Evolutionary conservation across 78 protist genomes (phyloP), one percentile per base, ranked within the genome.

Genomic region (Capsaspora owczarzaki): DNA sequence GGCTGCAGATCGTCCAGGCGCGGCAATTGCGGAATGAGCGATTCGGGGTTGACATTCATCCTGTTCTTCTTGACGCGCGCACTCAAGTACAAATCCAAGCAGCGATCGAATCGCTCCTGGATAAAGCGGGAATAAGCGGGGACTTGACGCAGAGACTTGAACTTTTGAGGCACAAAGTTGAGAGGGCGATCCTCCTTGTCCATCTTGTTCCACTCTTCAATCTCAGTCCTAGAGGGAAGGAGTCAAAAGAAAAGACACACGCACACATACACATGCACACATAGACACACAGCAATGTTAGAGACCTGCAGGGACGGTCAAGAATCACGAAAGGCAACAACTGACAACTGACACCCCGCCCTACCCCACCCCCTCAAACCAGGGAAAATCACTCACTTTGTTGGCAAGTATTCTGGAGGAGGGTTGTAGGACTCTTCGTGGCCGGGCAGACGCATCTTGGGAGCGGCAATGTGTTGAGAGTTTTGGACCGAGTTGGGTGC

Each of bases 21-120:
- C 38, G 99, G 99, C 38, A 96, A 87, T 25, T 85, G 76, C 8
- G 99, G 99, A 14, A 93, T 43, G n/a, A 86, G 86, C 29, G 43
- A 0, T 43, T 84, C 81, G 38, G 93, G 90, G 79, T 85, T 83
- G 37, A 86, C 66, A 68, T 79, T 23, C 61, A 61, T 72, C 37
- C 77, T 8, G 20, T 20, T 6, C 43, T 35, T 20, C 37, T 80
- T 88, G 31, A 51, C 44, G 49, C 98, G 87, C 29, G 98, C 94
- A 83, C 96, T 91, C 19, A 94, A 84, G 71, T 93, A 94, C 20
- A 97, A 90, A 78, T 97, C 99, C 12, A 95, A 86, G 80, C 98
- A 97, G 31, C 99, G 89, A 68, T 95, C 95, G 72, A 93, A 94
- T 14, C 96, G 88, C 76, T 97, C 99, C 70, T 82, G 82, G 61